Conservation (phyloP, 169 alveolate genomes). For the Plasmodium adleri region DNA sequence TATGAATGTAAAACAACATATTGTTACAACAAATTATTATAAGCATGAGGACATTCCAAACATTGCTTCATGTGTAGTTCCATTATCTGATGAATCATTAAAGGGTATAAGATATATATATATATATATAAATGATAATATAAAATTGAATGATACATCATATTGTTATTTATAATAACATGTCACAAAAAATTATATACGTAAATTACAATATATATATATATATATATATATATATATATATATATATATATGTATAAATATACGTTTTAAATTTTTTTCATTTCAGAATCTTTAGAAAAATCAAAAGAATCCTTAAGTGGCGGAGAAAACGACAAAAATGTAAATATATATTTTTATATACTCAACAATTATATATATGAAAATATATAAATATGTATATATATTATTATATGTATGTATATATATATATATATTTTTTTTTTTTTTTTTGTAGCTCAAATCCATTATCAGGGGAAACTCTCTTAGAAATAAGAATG, state of each 20-base stretch:
- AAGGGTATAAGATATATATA: constrained; percentile 36
- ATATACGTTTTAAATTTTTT: neutral
- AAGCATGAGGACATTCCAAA: constrained; percentile 49
- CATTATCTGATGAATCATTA: constrained; percentile 51
- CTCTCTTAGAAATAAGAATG: constrained; percentile 60
- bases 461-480: constrained; percentile 73
- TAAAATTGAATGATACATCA: neutral
- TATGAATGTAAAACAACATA: constrained; percentile 60
- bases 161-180: too few species aligned
- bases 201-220: neutral
- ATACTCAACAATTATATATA: neutral
- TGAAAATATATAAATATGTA: too few species aligned
- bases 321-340: constrained; percentile 64
- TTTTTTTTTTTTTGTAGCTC: constrained; percentile 13
- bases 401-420: neutral
- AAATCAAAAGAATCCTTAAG: constrained; percentile 57
- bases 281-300: constrained; percentile 44
- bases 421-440: constrained; percentile 12
- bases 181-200: neutral
- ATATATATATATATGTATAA: too few species aligned
- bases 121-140: neutral
- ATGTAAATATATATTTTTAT: constrained; percentile 21
- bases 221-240: too few species aligned
- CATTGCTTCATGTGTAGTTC: constrained; percentile 54
- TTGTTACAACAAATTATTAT: constrained; percentile 31